Base-by-base conservation (phyloP, 768 basidiomycete species). In the Termitomyces sp. region DNA sequence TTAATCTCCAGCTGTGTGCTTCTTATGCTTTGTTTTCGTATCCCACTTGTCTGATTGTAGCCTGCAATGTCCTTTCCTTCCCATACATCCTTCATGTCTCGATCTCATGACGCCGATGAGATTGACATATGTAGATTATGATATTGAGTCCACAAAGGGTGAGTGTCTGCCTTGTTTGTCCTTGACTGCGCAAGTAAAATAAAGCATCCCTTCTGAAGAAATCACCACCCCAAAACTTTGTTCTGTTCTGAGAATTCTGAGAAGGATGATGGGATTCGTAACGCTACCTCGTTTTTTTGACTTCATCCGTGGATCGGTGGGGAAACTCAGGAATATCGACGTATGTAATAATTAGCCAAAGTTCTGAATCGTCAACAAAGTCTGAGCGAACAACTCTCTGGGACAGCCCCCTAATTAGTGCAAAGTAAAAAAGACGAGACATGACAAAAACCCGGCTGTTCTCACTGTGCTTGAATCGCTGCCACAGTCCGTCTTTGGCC, bases 1-100 rank as follows among this genome's bases (percentile, higher is more conserved):
- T 38, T 54, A 57, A 54, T 60, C 33, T 60, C 45, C 53, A 49
- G 26, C 14, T 52, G 47, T 54, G 10, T 18, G 43, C 48, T 59
- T 57, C 56, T 41, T 43, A 33, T 26, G 44, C 22, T 52, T 54
- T 48, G 53, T 43, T 50, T 58, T 62, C 50, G 36, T 54, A 36
- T 38, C 43, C n/a, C 51, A 11, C 33, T 30, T 40, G 47, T 60
- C 33, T 52, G 45, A 22, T 60, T 46, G 44, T 58, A 61, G 54
- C 53, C 33, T 59, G 16, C 38, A 28, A 59, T 46, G 55, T 54
- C 26, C 24, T 48, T 49, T 28, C 14, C 54, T 54, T 56, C 50
- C 43, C 50, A 52, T 47, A 30, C 38, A 28, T 22, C 6, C 14
- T 32, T 48, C 16, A 9, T 33, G 38, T 26, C 35, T 45, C 9